These are phyloP conservation scores for Prunus mira DNA, from an alignment of 306 rosid genomes.

Conservation along the genomic window DNA sequence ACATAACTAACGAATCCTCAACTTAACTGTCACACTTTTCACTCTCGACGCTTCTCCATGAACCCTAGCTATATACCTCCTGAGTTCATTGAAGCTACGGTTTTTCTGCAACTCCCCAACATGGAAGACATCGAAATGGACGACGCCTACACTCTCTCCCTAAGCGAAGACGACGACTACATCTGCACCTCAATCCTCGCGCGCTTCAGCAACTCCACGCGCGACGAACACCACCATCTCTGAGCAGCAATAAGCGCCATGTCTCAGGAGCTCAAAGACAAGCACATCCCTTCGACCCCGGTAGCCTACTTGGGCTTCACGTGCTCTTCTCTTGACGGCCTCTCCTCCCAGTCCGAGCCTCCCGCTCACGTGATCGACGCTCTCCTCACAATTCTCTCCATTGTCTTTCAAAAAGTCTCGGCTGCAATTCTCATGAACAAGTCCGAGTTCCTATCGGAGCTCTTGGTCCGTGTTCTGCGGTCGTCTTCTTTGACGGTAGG, in stretches of 20 bases:
- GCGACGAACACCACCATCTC: conserved; percentile 62
- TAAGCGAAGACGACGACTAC: conserved; percentile 23
- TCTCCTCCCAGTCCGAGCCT: conserved; percentile 47
- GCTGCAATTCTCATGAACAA: conserved; percentile 44
- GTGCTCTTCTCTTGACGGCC: conserved; percentile 58
- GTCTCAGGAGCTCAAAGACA: conserved; percentile 83
- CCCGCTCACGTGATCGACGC: conserved; percentile 50
- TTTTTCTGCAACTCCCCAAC: conserved; percentile 27
- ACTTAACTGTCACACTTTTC: background rate
- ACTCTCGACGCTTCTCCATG: background rate
- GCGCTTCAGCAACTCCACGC: conserved; percentile 50
- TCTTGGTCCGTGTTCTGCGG: conserved; percentile 46
- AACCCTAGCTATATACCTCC: conserved; percentile 20
- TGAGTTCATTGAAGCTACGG: conserved; percentile 26
- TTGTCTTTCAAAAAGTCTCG: conserved; percentile 43
- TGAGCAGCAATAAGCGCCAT: conserved; percentile 72
- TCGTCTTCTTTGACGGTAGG: conserved; percentile 22
- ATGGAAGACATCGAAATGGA: conserved; percentile 57
- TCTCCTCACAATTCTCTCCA: conserved; percentile 55
- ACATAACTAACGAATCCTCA: no score
- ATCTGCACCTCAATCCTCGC: conserved; percentile 58
- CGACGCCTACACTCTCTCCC: conserved; percentile 19
- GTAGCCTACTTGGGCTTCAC: conserved; percentile 66
- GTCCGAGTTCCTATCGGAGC: conserved; percentile 42
- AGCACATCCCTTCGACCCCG: conserved; percentile 43